A percentile compares a stretch with the other conserved stretches of the same genome.
phyloP scores from a whole-genome alignment of 257 asterid genomes.

The Penstemon barbatus region DNA sequence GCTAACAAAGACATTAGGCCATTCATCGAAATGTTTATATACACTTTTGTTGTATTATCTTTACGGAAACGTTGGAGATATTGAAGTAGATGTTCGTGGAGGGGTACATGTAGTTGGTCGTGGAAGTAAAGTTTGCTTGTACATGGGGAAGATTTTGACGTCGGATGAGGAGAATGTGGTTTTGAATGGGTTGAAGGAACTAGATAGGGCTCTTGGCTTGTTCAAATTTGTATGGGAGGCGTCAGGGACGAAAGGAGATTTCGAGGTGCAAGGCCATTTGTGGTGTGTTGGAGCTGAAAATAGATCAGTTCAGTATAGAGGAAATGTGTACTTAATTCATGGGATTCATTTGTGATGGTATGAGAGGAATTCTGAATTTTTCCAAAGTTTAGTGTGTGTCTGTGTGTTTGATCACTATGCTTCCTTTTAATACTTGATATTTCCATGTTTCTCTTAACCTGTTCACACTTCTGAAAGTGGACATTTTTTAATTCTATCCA shows the following conservation, averaged over 20 bases:
- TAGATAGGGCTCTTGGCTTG: constrained; percentile 69
- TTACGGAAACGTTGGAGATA: constrained; percentile 52
- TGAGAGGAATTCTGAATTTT: not conserved
- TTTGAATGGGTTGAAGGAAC: constrained; percentile 62
- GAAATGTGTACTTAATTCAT: constrained; percentile 61
- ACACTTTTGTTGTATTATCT: constrained; percentile 73
- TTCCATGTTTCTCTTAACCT: not conserved
- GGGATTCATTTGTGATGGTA: constrained; percentile 41
- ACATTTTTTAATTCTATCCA: no score
- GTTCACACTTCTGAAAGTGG: no score
- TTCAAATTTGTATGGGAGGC: constrained; percentile 87
- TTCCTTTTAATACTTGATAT: not conserved
- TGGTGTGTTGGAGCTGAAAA: constrained; percentile 81
- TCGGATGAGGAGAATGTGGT: constrained; percentile 61
- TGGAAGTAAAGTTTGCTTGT: constrained; percentile 52
- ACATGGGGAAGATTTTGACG: constrained; percentile 77
- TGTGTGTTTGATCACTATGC: not conserved
- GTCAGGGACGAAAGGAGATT: constrained; percentile 68
- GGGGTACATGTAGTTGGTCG: constrained; percentile 51
- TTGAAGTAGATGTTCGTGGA: constrained; percentile 81
- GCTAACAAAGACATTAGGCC: constrained; percentile 66
- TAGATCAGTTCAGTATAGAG: constrained; percentile 58
- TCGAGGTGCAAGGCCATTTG: constrained; percentile 86
- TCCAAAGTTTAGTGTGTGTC: not conserved
- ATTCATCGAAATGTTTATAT: constrained; percentile 72